These are phyloP conservation scores for Populus tomentosa DNA, from an alignment of 441 rosid species.

Conservation along the genomic window DNA sequence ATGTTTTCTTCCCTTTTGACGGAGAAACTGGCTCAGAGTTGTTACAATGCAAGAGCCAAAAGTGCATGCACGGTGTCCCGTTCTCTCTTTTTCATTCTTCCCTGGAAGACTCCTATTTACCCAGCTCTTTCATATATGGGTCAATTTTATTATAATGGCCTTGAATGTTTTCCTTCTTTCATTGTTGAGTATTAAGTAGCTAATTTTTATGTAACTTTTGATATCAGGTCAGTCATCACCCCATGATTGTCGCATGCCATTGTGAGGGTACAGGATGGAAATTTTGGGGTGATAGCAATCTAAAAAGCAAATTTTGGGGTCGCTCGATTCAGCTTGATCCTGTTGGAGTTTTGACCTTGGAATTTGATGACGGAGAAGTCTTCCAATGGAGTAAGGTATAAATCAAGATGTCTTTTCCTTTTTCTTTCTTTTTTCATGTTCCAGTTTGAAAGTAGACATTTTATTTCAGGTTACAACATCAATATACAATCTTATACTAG, in stretches of 20 bases:
- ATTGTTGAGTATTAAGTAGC: not conserved
- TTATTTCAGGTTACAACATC: too few species aligned
- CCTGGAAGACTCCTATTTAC: not conserved
- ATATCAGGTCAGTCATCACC: conserved; percentile 91
- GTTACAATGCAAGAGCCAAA: not conserved
- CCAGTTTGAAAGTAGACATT: too few species aligned
- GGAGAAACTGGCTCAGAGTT: not conserved
- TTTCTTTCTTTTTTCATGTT: not conserved
- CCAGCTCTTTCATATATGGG: not conserved
- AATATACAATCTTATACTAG: too few species aligned
- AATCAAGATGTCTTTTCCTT: not conserved
- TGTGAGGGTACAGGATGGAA: conserved; percentile 91
- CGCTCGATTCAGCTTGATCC: conserved; percentile 91
- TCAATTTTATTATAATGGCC: not conserved
- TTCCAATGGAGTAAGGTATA: conserved; percentile 82
- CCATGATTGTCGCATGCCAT: conserved; percentile 85
- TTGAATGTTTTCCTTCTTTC: not conserved
- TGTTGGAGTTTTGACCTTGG: conserved; percentile 67
- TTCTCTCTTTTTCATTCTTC: not conserved
- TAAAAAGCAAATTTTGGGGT: conserved; percentile 92
- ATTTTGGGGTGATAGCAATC: conserved; percentile 85
- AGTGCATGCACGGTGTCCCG: not conserved
- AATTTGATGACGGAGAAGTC: conserved; percentile 80
- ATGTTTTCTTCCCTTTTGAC: too few species aligned
- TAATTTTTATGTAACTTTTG: conserved; percentile 15